These are phyloP conservation scores for Aspergillus panamensis DNA, from an alignment of 495 filamentous ascomycete species.

Conservation along the genomic window DNA sequence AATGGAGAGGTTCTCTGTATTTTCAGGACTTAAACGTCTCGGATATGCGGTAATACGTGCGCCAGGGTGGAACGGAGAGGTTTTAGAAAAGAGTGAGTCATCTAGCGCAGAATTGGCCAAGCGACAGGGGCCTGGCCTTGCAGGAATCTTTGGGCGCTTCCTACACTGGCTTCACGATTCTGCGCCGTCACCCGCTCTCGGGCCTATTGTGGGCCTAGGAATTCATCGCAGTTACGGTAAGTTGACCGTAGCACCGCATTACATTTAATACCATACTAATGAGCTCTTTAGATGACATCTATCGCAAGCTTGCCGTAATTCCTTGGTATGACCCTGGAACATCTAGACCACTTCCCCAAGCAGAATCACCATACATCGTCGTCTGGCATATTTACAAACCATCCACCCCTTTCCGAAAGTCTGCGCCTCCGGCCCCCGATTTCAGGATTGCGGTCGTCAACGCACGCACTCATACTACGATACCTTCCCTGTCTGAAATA, in stretches of 20 bases:
- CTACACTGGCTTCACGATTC: constrained; percentile 35
- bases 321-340: constrained; percentile 63
- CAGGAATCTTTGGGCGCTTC: constrained; percentile 33
- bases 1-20: constrained; percentile 86
- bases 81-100: background rate
- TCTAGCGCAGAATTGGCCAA: background rate
- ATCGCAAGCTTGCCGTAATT: constrained; percentile 69
- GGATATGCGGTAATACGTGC: constrained; percentile 79
- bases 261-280: background rate
- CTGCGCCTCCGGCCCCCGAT: constrained; percentile 69
- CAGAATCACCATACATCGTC: constrained; percentile 58
- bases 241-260: constrained; percentile 12
- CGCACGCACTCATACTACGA: constrained; percentile 58
- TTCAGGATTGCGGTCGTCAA: constrained; percentile 79
- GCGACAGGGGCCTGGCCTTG: constrained; percentile 29
- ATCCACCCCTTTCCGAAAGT: constrained; percentile 66
- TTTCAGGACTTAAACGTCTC: constrained; percentile 72
- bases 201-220: constrained; percentile 70
- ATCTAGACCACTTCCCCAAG: constrained; percentile 16
- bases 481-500: constrained; percentile 72
- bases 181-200: constrained; percentile 37
- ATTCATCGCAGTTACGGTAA: constrained; percentile 73
- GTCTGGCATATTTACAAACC: constrained; percentile 81
- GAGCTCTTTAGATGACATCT: constrained; percentile 56
- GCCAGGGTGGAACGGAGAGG: constrained; percentile 44